These are phyloP conservation scores for Arthrobotrys entomopaga DNA, from an alignment of 2,329 filamentous ascomycete genomes.

Conservation along the genomic window DNA sequence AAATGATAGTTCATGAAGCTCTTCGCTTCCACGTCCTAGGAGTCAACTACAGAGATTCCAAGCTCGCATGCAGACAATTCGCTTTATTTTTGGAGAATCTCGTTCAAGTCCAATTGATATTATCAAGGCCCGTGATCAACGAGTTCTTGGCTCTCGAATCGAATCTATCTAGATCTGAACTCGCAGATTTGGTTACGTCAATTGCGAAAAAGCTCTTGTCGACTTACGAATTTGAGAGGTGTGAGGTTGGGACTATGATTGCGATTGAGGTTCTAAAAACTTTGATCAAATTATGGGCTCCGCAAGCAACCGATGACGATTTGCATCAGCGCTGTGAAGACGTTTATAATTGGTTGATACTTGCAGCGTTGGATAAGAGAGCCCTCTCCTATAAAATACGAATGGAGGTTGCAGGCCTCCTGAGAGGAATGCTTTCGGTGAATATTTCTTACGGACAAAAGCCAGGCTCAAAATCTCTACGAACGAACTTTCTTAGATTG, in stretches of 20 bases:
- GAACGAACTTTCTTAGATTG: slow-evolving; percentile 79
- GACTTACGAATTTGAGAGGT: slow-evolving; percentile 73
- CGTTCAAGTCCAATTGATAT: slow-evolving; percentile 55
- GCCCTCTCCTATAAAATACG: slow-evolving; percentile 77
- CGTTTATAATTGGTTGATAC: slow-evolving; percentile 81
- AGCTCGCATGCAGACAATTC: slow-evolving; percentile 55
- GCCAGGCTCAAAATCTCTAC: slow-evolving; percentile 66
- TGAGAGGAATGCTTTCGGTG: slow-evolving; percentile 75
- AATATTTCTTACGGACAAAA: slow-evolving; percentile 74
- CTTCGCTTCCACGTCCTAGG: slow-evolving; percentile 56
- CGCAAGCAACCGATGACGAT: slow-evolving; percentile 66
- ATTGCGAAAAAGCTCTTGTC: slow-evolving; percentile 66
- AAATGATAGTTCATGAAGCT: slow-evolving; percentile 54
- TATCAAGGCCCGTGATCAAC: slow-evolving; percentile 56
- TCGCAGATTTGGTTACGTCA: slow-evolving; percentile 64
- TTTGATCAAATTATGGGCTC: slow-evolving; percentile 72
- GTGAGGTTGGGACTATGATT: slow-evolving; percentile 76
- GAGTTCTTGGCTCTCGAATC: slow-evolving; percentile 56
- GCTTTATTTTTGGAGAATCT: slow-evolving; percentile 56
- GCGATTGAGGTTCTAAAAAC: slow-evolving; percentile 75
- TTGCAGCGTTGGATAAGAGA: slow-evolving; percentile 72
- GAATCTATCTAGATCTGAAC: slow-evolving; percentile 60
- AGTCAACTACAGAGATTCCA: slow-evolving; percentile 26
- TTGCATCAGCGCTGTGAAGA: slow-evolving; percentile 76
- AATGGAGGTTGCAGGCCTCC: slow-evolving; percentile 72